Percentiles rank a stretch among this genome's conserved stretches.
Conservation (phyloP, 2,329 filamentous ascomycete genomes). For the Penicillium thymicola region DNA sequence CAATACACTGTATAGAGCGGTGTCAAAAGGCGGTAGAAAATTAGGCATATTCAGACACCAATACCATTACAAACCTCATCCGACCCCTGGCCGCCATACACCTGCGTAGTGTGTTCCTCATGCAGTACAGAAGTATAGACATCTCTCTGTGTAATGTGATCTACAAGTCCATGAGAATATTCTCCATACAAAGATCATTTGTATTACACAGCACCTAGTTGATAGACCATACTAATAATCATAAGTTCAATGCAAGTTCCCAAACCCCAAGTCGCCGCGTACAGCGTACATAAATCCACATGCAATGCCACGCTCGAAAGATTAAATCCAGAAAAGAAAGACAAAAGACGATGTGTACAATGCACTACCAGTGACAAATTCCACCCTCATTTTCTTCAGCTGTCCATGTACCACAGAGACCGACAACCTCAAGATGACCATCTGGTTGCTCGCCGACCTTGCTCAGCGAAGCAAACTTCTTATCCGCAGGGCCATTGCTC, state of each 20-base stretch:
- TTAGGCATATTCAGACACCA: no score
- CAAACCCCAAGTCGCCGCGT: not conserved
- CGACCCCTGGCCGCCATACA: no score
- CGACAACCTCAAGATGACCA: conserved; percentile 59
- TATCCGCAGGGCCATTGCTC: conserved; percentile 48
- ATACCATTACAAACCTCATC: no score
- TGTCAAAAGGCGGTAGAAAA: no score
- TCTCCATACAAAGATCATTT: not conserved
- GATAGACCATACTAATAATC: not conserved
- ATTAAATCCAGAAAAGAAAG: not conserved
- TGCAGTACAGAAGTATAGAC: no score
- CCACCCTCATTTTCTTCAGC: conserved; percentile 75
- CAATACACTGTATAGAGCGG: no score
- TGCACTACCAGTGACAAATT: conserved; percentile 54
- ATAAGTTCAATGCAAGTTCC: not conserved
- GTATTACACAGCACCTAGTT: no score
- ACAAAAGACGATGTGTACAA: not conserved
- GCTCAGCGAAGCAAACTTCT: conserved; percentile 45
- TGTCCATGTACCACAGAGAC: conserved; percentile 82
- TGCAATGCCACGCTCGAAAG: conserved; percentile 20
- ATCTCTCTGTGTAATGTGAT: no score
- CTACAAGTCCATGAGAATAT: no score
- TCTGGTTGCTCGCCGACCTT: conserved; percentile 54
- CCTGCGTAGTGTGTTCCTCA: no score
- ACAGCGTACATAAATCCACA: not conserved